These are phyloP conservation scores for Coprinopsis cinerea DNA, from an alignment of 768 basidiomycete genomes.

Conservation along the genomic window DNA sequence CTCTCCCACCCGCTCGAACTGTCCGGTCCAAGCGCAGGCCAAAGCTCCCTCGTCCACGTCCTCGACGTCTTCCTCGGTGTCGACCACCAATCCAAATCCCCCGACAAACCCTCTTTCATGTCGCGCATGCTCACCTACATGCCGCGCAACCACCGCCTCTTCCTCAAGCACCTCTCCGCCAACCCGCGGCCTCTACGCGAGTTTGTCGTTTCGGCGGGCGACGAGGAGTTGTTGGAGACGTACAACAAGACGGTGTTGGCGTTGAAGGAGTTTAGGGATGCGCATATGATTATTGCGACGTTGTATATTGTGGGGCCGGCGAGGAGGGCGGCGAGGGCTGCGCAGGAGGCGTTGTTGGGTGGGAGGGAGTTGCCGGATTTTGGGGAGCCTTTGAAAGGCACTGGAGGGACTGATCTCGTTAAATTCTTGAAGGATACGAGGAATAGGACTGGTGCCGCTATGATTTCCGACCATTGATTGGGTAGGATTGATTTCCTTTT, in stretches of 20 bases:
- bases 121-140: constrained; percentile 78
- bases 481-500: not conserved
- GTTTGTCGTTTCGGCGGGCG: constrained; percentile 38
- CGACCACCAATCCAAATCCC: constrained; percentile 38
- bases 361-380: constrained; percentile 8
- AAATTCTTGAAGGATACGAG: constrained; percentile 73
- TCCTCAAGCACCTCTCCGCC: constrained; percentile 60
- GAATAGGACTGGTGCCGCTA: constrained; percentile 54
- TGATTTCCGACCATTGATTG: constrained; percentile 16
- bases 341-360: constrained; percentile 13
- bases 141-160: constrained; percentile 76
- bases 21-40: constrained; percentile 83
- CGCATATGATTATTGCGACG: constrained; percentile 72
- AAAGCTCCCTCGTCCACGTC: constrained; percentile 74
- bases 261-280: constrained; percentile 72
- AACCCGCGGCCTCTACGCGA: constrained; percentile 58
- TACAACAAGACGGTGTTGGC: constrained; percentile 67
- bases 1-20: constrained; percentile 45
- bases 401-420: constrained; percentile 76
- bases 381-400: constrained; percentile 49
- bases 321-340: constrained; percentile 26
- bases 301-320: constrained; percentile 78
- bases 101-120: constrained; percentile 45
- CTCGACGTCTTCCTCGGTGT: constrained; percentile 73
- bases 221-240: constrained; percentile 37